Percentiles rank a stretch among this genome's conserved stretches.
Evolutionary conservation across 768 basidiomycete species (phyloP).

Genomic region (Aureoboletus auriporus): DNA sequence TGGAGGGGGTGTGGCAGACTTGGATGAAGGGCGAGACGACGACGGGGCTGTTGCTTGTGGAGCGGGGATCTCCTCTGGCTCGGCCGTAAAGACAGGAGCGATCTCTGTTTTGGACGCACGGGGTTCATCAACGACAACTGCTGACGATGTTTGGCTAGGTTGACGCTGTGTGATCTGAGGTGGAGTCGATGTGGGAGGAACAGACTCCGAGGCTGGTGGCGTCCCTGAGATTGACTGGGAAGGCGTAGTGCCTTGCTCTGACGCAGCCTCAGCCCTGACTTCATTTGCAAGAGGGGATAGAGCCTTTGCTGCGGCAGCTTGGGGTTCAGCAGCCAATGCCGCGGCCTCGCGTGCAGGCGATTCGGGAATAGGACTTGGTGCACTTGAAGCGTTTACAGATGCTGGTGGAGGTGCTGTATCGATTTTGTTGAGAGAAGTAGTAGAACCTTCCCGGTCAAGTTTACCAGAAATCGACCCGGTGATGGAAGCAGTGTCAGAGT

Average conservation of each 20-base stretch:
- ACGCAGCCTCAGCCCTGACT: constrained; percentile 13
- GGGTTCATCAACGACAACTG: constrained; percentile 10
- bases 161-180: constrained; percentile 7
- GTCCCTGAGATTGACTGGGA: constrained; percentile 20
- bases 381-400: constrained; percentile 15
- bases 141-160: constrained; percentile 1
- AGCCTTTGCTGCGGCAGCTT: constrained; percentile 23
- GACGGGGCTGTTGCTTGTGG: constrained; percentile 5
- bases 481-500: constrained; percentile 25
- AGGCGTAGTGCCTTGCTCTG: constrained; percentile 15
- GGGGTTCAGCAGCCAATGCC: constrained; percentile 31
- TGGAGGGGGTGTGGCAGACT: constrained; percentile 13
- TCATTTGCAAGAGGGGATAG: constrained; percentile 43
- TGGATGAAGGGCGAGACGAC: constrained; percentile 16
- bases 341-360: constrained; percentile 60
- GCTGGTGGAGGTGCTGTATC: constrained; percentile 30
- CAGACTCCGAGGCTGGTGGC: constrained; percentile 13
- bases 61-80: constrained; percentile 36
- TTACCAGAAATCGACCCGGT: constrained; percentile 26
- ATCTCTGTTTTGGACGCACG: constrained; percentile 33
- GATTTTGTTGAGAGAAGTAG: constrained; percentile 29
- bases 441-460: constrained; percentile 27
- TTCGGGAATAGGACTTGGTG: constrained; percentile 67
- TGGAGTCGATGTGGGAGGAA: constrained; percentile 10
- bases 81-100: constrained; percentile 47